Conservation (phyloP, 352 stramenopile genomes). For the Phytophthora tubulina region DNA sequence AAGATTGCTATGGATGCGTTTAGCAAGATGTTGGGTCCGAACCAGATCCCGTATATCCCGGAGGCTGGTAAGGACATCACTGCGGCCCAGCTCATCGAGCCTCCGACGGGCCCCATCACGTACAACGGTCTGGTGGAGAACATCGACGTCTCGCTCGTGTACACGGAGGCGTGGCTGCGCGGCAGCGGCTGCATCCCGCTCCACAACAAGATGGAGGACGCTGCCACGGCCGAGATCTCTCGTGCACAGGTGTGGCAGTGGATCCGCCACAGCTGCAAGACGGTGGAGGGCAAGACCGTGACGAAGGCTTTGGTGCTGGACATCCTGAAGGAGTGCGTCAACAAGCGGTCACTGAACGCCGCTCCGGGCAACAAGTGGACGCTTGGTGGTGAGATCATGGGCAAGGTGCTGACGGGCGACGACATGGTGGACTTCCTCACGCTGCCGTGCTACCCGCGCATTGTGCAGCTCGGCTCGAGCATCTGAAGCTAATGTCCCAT, state of each 20-base stretch:
- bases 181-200: conserved; percentile 94
- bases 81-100: conserved; percentile 71
- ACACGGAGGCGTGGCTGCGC: conserved; percentile 95
- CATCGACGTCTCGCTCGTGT: conserved; percentile 93
- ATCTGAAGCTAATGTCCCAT: conserved; percentile 70
- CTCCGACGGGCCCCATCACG: conserved; percentile 81
- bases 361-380: conserved; percentile 68
- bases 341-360: conserved; percentile 59
- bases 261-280: conserved; percentile 79
- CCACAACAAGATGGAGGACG: conserved; percentile 97
- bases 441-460: conserved; percentile 84
- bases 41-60: conserved; percentile 90
- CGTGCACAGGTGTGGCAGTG: conserved; percentile 96
- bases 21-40: conserved; percentile 93
- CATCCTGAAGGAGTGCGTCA: conserved; percentile 74
- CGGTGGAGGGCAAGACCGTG: conserved; percentile 69
- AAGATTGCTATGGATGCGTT: conserved; percentile 94
- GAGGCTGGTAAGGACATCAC: conserved; percentile 68
- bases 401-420: conserved; percentile 77
- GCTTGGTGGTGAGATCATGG: conserved; percentile 69
- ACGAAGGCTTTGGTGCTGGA: conserved; percentile 73
- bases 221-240: conserved; percentile 95
- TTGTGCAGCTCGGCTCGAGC: conserved; percentile 74
- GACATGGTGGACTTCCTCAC: conserved; percentile 88
- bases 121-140: conserved; percentile 89